Percentiles rank a stretch among this genome's conserved stretches.
These are phyloP conservation scores for Beauveria sp. DNA, from an alignment of 2,329 filamentous ascomycete species.

Conservation along the genomic window DNA sequence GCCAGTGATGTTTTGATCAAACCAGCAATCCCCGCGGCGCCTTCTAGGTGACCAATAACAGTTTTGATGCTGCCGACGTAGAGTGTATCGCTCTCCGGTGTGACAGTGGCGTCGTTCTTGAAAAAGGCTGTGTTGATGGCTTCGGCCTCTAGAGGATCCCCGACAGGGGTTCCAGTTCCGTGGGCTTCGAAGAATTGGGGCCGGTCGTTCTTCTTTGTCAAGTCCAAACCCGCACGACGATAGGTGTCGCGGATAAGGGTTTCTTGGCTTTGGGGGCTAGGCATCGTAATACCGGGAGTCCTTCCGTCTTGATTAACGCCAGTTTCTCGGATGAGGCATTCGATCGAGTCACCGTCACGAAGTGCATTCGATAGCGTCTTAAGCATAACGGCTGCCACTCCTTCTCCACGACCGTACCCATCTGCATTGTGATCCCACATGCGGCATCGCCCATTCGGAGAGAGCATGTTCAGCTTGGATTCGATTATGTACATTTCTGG, in stretches of 20 bases:
- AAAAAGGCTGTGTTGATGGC: slow-evolving; percentile 38
- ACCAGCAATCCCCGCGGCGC: slow-evolving; percentile 37
- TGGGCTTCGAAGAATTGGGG: slow-evolving; percentile 37
- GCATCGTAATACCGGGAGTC: slow-evolving; percentile 48
- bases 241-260: slow-evolving; percentile 32
- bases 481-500: slow-evolving; percentile 16
- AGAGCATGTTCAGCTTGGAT: slow-evolving; percentile 39
- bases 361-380: slow-evolving; percentile 39
- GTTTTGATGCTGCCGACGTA: slow-evolving; percentile 39
- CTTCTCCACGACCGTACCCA: slow-evolving; percentile 47
- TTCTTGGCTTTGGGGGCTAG: slow-evolving; percentile 35
- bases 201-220: slow-evolving; percentile 20
- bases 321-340: slow-evolving; percentile 40
- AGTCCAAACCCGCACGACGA: slow-evolving; percentile 28
- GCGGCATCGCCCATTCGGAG: slow-evolving; percentile 24
- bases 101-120: background rate
- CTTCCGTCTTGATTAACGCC: slow-evolving; percentile 46
- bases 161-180: slow-evolving; percentile 22
- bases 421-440: slow-evolving; percentile 38
- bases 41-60: slow-evolving; percentile 41
- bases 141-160: slow-evolving; percentile 43
- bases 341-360: slow-evolving; percentile 43
- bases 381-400: slow-evolving; percentile 37
- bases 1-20: slow-evolving; percentile 41
- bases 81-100: slow-evolving; percentile 8